Evolutionary conservation across 768 basidiomycete genomes (phyloP).

Genomic region (Podaxis rugospora): DNA sequence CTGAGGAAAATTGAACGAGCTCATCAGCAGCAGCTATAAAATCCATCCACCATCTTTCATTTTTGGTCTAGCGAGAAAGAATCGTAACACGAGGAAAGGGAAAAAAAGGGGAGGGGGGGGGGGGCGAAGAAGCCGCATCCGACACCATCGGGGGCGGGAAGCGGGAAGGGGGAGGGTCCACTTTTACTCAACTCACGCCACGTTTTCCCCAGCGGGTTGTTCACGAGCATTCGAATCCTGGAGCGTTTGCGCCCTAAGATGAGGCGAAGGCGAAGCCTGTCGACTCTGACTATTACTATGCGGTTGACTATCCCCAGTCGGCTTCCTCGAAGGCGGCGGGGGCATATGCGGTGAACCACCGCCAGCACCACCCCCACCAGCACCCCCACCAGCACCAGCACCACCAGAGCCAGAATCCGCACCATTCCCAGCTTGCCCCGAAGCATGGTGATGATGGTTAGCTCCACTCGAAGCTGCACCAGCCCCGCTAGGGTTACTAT

Average conservation of each 20-base stretch:
- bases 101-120: neutral
- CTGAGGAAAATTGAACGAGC: neutral
- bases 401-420: neutral
- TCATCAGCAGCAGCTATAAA: neutral
- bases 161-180: too few species aligned
- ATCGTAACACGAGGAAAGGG: neutral
- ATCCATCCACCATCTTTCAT: neutral
- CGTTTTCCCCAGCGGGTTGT: neutral
- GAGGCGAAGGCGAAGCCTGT: conserved; percentile 3
- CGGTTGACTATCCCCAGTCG: neutral
- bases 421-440: neutral
- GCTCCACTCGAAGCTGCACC: conserved; percentile 15
- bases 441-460: neutral
- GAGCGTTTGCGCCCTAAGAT: neutral
- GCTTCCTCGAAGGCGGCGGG: neutral
- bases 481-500: conserved; percentile 20
- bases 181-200: neutral
- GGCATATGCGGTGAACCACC: conserved; percentile 2
- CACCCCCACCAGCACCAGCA: neutral
- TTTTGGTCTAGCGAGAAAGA: neutral
- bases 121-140: neutral
- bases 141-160: neutral
- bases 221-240: conserved; percentile 7
- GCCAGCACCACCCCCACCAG: too few species aligned
- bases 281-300: conserved; percentile 8